Evolutionary conservation across 1,284 basidiomycete genomes (phyloP).

Genomic region (Tetrapyrgos nigripes): DNA sequence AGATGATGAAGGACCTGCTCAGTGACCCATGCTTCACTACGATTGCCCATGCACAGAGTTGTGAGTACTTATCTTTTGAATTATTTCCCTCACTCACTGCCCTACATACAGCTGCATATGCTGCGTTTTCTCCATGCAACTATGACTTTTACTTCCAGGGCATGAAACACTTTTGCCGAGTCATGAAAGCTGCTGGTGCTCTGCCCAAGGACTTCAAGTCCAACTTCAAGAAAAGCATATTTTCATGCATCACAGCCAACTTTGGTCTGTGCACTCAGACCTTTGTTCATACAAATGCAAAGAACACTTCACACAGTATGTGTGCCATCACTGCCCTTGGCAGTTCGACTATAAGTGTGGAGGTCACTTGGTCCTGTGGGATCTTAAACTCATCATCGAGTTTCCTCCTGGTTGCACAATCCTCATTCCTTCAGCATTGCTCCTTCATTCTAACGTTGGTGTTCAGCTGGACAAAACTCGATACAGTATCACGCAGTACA

Average conservation of each 20-base stretch:
- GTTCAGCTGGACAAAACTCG: constrained; percentile 4
- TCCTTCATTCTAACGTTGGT: constrained; percentile 13
- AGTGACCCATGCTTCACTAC: background rate
- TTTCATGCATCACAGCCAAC: constrained; percentile 7
- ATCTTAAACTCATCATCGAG: constrained; percentile 9
- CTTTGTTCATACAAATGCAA: constrained; percentile 6
- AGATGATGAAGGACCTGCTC: background rate
- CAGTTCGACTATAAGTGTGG: constrained; percentile 10
- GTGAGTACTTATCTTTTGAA: too few species aligned
- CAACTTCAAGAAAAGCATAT: constrained; percentile 6
- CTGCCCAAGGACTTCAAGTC: background rate
- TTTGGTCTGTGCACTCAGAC: constrained; percentile 10
- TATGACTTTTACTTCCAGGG: background rate
- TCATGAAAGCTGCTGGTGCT: background rate
- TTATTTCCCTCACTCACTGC: background rate
- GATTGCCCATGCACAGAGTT: background rate
- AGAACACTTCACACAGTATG: constrained; percentile 8
- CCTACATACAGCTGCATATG: background rate
- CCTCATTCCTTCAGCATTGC: constrained; percentile 13
- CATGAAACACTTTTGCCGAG: background rate
- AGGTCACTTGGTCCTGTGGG: constrained; percentile 18
- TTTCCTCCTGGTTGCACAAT: constrained; percentile 15
- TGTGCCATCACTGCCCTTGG: constrained; percentile 19
- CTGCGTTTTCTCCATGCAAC: background rate
- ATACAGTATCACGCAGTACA: constrained; percentile 15